Evolutionary conservation across 768 basidiomycete species (phyloP).

Genomic region (Punctularia strigosozonata): DNA sequence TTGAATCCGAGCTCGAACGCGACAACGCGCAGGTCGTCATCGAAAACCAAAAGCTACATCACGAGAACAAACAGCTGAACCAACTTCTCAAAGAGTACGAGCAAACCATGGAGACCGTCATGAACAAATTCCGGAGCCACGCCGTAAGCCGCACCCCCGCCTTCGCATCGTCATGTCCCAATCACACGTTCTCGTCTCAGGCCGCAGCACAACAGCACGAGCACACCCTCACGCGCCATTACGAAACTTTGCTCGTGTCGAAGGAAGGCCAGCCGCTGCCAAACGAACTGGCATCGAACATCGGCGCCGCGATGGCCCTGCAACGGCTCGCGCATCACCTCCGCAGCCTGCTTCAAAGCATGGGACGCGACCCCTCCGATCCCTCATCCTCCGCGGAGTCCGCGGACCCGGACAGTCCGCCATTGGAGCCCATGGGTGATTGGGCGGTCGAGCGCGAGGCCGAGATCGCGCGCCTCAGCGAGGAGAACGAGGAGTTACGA

Average conservation of each 20-base stretch:
- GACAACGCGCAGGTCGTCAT: conserved; percentile 82
- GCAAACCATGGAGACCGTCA: conserved; percentile 87
- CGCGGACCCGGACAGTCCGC: conserved; percentile 5
- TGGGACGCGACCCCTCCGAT: conserved; percentile 41
- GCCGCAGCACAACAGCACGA: conserved; percentile 89
- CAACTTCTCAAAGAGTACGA: conserved; percentile 90
- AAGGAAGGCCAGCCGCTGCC: conserved; percentile 48
- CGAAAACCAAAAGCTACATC: conserved; percentile 84
- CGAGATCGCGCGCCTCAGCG: conserved; percentile 73
- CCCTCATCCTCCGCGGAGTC: conserved; percentile 1
- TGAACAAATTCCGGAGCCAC: conserved; percentile 90
- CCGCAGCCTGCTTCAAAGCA: conserved; percentile 57
- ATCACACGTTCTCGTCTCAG: conserved; percentile 25
- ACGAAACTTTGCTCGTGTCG: conserved; percentile 67
- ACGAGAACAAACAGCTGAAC: conserved; percentile 94
- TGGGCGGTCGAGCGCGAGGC: conserved; percentile 84
- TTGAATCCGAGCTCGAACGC: conserved; percentile 88
- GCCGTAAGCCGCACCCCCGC: conserved; percentile 45
- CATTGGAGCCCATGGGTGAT: conserved; percentile 38
- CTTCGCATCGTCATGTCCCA: conserved; percentile 4
- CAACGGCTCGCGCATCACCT: conserved; percentile 61
- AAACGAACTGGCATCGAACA: conserved; percentile 43
- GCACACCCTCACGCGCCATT: conserved; percentile 76
- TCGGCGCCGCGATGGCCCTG: conserved; percentile 52
- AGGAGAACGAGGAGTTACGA: conserved; percentile 75